Base-by-base conservation (phyloP, 2,329 filamentous ascomycete species). In the Monosporascus sp. region DNA sequence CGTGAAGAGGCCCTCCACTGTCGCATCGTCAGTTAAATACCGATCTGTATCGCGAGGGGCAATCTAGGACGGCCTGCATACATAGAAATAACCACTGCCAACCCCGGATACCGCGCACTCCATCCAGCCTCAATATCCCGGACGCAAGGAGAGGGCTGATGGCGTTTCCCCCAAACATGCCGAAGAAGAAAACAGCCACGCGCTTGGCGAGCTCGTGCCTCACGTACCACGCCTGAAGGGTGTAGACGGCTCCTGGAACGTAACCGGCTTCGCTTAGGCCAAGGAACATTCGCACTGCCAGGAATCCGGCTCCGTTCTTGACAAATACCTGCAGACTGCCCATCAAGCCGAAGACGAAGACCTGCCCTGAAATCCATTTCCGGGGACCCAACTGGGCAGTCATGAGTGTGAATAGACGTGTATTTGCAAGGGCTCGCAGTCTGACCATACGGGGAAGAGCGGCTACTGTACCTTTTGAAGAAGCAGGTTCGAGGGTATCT, bases 401-500 rank as follows among this genome's bases (percentile, higher is more conserved):
- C 31, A 34, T 14, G 31, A 5, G 31, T 14, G 31, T 34, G 31
- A 34, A 34, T 5, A 34, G 31, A 14, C 11, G 4, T 34, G 31
- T 14, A 34, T 34, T 34, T 34, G 9, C 31, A 34, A 2, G 31
- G 9, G 31, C 31, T 34, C 31, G 31, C 11, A 14, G 31, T 34
- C 31, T 14, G 31, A 34, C 3, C 31, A 34, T 14, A 34, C 31
- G 31, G 5, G 31, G 14, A 14, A 34, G 31, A 5, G 31, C 31
- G 31, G 31, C 31, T 5, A 34, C 31, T 34, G 31, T 34, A 49
- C 52, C 52, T 24, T 40, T 14, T 52, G 50, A 2, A 78, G 61
- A 2, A 73, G 63, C 56, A 81, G 68, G 56, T 81, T 81, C n/a
- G 73, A 78, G 0, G 78, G 78, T 3, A 82, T 80, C 52, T 81